phyloP scores from a whole-genome alignment of 306 rosid species.

The Dalbergia cochinchinensis region DNA sequence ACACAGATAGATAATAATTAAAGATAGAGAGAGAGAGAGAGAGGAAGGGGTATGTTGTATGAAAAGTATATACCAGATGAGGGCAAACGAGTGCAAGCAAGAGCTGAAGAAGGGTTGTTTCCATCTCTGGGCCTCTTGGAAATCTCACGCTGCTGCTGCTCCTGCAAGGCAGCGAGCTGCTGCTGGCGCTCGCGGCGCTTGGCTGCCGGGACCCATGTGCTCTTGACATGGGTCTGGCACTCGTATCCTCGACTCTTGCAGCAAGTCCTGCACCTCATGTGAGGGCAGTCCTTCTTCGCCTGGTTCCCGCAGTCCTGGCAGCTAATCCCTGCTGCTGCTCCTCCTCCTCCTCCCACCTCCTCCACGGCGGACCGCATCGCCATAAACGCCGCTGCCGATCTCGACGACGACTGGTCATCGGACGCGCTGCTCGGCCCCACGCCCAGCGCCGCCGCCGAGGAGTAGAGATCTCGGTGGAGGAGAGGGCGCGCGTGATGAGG shows the following conservation, averaged over 20 bases:
- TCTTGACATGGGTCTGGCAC: slow-evolving; percentile 71
- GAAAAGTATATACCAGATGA: slow-evolving; percentile 3
- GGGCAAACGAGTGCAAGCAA: slow-evolving; percentile 62
- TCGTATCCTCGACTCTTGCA: slow-evolving; percentile 81
- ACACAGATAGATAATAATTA: background rate
- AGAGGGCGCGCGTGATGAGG: slow-evolving; percentile 46
- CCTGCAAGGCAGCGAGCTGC: slow-evolving; percentile 42
- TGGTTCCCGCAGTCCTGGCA: slow-evolving; percentile 91
- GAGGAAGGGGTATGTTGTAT: too few relatives aligned
- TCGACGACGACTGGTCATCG: slow-evolving; percentile 63
- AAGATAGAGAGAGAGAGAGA: background rate
- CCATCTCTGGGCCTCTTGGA: slow-evolving; percentile 60
- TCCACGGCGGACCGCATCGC: slow-evolving; percentile 50
- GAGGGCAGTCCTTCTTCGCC: slow-evolving; percentile 77
- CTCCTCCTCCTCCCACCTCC: slow-evolving; percentile 17
- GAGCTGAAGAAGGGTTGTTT: slow-evolving; percentile 42
- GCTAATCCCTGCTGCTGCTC: slow-evolving; percentile 50
- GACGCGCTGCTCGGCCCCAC: slow-evolving; percentile 58
- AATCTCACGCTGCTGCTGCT: slow-evolving; percentile 34
- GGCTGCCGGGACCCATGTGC: slow-evolving; percentile 84
- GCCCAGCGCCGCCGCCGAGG: slow-evolving; percentile 45
- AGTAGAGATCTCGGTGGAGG: slow-evolving; percentile 58
- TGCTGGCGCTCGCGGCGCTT: slow-evolving; percentile 75
- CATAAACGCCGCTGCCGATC: slow-evolving; percentile 62
- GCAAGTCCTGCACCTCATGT: slow-evolving; percentile 79